These are phyloP conservation scores for Leishmania gerbilli DNA, from an alignment of 208 protist genomes.

Conservation along the genomic window DNA sequence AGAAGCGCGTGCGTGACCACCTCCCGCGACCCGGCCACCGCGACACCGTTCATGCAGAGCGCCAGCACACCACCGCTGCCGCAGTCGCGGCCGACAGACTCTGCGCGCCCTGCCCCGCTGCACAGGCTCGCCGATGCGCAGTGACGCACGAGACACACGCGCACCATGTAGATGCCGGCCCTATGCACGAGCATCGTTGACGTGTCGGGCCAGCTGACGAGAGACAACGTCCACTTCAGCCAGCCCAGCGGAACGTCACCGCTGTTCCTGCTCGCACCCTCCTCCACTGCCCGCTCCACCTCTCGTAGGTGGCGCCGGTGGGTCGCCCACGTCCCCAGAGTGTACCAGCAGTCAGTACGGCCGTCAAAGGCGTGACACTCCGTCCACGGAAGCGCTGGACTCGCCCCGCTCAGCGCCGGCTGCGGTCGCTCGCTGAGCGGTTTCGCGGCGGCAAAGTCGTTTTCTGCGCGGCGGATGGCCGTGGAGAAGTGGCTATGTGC, in stretches of 20 bases:
- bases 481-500: conserved; percentile 20
- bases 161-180: conserved; percentile 48
- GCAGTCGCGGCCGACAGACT: not conserved
- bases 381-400: conserved; percentile 35
- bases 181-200: conserved; percentile 23
- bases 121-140: conserved; percentile 6
- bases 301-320: conserved; percentile 7
- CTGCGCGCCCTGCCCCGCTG: conserved; percentile 3
- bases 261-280: not conserved
- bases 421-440: not conserved
- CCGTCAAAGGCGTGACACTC: conserved; percentile 40
- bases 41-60: conserved; percentile 19
- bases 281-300: not conserved
- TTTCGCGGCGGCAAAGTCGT: not conserved
- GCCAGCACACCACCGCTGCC: conserved; percentile 2
- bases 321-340: conserved; percentile 22
- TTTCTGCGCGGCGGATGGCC: conserved; percentile 10
- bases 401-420: not conserved
- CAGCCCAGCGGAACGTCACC: conserved; percentile 6
- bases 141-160: conserved; percentile 43
- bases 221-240: conserved; percentile 13
- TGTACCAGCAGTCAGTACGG: conserved; percentile 58
- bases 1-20: conserved; percentile 11
- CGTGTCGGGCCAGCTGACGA: conserved; percentile 33
- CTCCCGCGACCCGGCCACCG: conserved; percentile 12